Evolutionary conservation across 805 yeast species (phyloP).

Genomic region (Myxozyma kluyveri): DNA sequence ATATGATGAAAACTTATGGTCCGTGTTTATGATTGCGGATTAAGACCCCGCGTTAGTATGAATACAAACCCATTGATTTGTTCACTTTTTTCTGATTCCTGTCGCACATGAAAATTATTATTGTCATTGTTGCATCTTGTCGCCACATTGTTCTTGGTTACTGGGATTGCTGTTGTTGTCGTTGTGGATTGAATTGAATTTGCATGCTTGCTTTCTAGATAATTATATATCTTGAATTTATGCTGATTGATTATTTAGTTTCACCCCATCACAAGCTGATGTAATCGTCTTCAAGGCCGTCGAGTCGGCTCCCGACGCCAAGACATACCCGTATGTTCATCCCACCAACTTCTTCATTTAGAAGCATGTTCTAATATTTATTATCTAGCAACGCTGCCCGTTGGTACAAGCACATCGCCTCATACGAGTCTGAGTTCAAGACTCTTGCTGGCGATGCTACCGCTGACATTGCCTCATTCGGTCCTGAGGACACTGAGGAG

Average conservation of each 20-base stretch:
- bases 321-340: slow-evolving; percentile 69
- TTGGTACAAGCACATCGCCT: slow-evolving; percentile 98
- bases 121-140: too few species aligned
- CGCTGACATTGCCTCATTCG: slow-evolving; percentile 37
- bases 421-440: slow-evolving; percentile 82
- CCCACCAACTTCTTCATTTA: not conserved
- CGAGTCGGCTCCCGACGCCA: slow-evolving; percentile 44
- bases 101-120: too few species aligned
- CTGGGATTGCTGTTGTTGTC: slow-evolving; percentile 12
- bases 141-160: not conserved
- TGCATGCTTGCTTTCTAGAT: not conserved
- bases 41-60: slow-evolving; percentile 85
- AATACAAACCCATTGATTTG: slow-evolving; percentile 60
- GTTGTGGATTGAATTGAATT: slow-evolving; percentile 5
- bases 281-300: slow-evolving; percentile 90
- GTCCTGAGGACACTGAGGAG: slow-evolving; percentile 41
- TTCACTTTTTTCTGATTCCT: slow-evolving; percentile 44
- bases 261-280: slow-evolving; percentile 93
- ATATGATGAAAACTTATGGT: slow-evolving; percentile 68
- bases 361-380: not conserved
- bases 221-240: slow-evolving; percentile 9
- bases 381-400: slow-evolving; percentile 67
- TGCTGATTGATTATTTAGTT: slow-evolving; percentile 45
- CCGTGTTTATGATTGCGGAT: slow-evolving; percentile 96
- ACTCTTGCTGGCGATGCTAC: slow-evolving; percentile 66